Evolutionary conservation across 805 yeast genomes (phyloP).

Genomic region (Saccharomycopsis sp.): DNA sequence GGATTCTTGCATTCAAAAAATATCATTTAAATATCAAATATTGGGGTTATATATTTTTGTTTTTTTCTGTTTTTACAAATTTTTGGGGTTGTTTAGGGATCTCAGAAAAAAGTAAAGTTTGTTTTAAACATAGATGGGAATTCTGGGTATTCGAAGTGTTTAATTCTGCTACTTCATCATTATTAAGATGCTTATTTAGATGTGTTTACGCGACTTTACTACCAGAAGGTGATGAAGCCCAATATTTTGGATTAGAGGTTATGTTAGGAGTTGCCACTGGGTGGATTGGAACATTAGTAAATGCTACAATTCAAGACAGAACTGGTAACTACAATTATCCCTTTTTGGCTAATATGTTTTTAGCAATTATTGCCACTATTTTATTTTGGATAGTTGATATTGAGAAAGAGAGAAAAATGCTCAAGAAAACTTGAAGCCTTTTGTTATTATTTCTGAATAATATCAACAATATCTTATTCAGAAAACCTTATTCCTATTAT

Average conservation of each 20-base stretch:
- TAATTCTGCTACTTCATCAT: constrained; percentile 31
- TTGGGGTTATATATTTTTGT: constrained; percentile 33
- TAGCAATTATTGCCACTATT: constrained; percentile 27
- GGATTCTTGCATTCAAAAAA: constrained; percentile 33
- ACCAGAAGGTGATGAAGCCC: constrained; percentile 38
- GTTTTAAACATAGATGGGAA: constrained; percentile 37
- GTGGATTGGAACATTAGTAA: constrained; percentile 35
- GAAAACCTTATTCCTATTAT: too few species aligned
- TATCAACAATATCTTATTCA: too few species aligned
- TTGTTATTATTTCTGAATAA: too few species aligned
- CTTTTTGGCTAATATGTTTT: constrained; percentile 31
- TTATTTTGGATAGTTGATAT: constrained; percentile 28
- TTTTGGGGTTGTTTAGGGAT: constrained; percentile 37
- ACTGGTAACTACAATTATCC: constrained; percentile 34
- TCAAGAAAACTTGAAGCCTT: too few species aligned
- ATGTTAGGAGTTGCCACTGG: constrained; percentile 36
- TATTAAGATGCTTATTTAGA: constrained; percentile 33
- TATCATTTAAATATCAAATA: constrained; percentile 26
- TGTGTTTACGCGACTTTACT: constrained; percentile 32
- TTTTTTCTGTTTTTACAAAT: constrained; percentile 29
- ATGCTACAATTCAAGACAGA: constrained; percentile 35
- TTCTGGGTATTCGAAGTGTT: constrained; percentile 36
- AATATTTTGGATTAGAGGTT: constrained; percentile 36
- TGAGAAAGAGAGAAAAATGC: constrained; percentile 30
- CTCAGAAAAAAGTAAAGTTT: constrained; percentile 26